Base-by-base conservation (phyloP, 2,329 filamentous ascomycete species). In the Cyanodermella asteris region DNA sequence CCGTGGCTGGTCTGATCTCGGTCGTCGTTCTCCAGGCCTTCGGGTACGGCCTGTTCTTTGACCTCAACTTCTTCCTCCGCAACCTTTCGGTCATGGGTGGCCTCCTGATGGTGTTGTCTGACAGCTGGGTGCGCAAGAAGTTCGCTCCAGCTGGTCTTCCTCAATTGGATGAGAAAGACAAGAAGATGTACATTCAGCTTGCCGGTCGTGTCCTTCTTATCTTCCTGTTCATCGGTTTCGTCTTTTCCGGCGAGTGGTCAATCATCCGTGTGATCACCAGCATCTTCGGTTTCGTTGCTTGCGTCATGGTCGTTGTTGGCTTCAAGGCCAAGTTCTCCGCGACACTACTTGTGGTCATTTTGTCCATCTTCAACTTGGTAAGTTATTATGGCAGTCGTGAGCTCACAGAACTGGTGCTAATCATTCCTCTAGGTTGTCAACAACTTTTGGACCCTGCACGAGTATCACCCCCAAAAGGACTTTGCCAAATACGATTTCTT, bases 401-500 rank as follows among this genome's bases (percentile, higher is more conserved):
- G 44, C 18, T 39, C 30, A 15, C 23, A 22, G 29, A 11, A 16
- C 31, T 34, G 23, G 38, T 22, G 22, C 41, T 47, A 34, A 28
- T 29, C 26, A 18, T 28, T n/a, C n/a, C n/a, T n/a, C n/a, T n/a
- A n/a, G 15, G 26, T 23, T 23, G 14, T 9, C 6, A 21, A 21
- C 7, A 12, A 21, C 11, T 25, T 28, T 14, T 37, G 91, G 76
- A n/a, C n/a, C n/a, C 78, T 97, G 38, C 84, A 94, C 59, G 75
- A 84, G 38, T 77, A 91, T 58, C 87, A 97, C 60, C 87, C 87
- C 24, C 84, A 94, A 64, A 94, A 94, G 68, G 87, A 97, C 54
- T 97, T 97, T 47, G 87, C 87, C 61, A 97, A 97, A 59, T 97
- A 97, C 66, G 87, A 97, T 51, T 97, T 97, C 64, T 97, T 97